These are phyloP conservation scores for Pisolithus orientalis DNA, from an alignment of 768 basidiomycete species.

Conservation along the genomic window DNA sequence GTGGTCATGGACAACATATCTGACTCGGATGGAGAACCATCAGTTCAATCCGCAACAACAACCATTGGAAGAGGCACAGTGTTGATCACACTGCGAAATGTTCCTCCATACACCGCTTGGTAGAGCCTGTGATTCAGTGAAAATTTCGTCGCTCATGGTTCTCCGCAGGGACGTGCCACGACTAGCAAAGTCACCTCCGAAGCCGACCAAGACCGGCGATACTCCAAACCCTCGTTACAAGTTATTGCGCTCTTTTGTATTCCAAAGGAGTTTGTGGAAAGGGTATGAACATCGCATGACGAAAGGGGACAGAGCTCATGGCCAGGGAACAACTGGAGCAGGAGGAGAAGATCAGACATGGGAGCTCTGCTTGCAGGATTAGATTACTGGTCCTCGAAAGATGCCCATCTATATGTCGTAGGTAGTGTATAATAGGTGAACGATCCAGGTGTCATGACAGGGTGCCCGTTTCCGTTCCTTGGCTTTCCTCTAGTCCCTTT, in stretches of 20 bases:
- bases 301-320: slow-evolving; percentile 71
- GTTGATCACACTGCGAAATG: slow-evolving; percentile 82
- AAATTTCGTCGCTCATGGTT: slow-evolving; percentile 6
- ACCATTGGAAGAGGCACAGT: slow-evolving; percentile 54
- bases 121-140: slow-evolving; percentile 25
- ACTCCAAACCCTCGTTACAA: slow-evolving; percentile 61
- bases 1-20: slow-evolving; percentile 12
- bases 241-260: slow-evolving; percentile 74
- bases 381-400: slow-evolving; percentile 1
- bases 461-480: slow-evolving; percentile 14
- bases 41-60: not conserved
- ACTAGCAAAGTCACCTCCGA: slow-evolving; percentile 69
- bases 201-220: slow-evolving; percentile 37
- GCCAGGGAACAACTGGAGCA: slow-evolving; percentile 59
- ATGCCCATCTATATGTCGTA: not conserved
- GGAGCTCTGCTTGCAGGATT: slow-evolving; percentile 63
- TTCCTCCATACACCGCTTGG: slow-evolving; percentile 86
- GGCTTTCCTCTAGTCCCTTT: slow-evolving; percentile 53
- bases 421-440: slow-evolving; percentile 1
- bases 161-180: slow-evolving; percentile 63
- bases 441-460: slow-evolving; percentile 14
- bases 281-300: slow-evolving; percentile 96
- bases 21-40: slow-evolving; percentile 11
- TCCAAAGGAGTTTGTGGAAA: slow-evolving; percentile 62
- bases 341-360: slow-evolving; percentile 81